Evolutionary conservation across 305 asterid genomes (phyloP).

Genomic region (Rubia occidens): DNA sequence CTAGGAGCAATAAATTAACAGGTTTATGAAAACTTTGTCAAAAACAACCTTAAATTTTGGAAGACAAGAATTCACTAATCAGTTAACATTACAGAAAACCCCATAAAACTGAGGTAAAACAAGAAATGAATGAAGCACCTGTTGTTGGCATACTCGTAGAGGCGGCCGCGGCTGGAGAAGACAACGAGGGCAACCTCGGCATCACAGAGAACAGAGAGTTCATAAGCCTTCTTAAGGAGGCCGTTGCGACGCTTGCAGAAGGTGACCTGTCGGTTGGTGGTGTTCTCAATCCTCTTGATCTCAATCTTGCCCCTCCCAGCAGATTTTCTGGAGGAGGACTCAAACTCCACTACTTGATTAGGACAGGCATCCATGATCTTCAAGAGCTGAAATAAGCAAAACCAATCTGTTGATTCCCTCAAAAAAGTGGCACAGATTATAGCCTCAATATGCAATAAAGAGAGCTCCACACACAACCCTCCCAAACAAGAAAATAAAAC

Average conservation of each 20-base stretch:
- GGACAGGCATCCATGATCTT: conserved; percentile 48
- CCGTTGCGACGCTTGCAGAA: conserved; percentile 84
- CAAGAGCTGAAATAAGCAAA: conserved; percentile 56
- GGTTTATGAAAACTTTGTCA: background rate
- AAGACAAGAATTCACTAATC: background rate
- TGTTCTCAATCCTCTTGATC: conserved; percentile 86
- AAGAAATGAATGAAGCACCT: conserved; percentile 31
- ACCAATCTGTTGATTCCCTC: conserved; percentile 22
- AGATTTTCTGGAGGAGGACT: conserved; percentile 43
- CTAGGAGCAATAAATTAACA: background rate
- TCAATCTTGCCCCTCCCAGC: conserved; percentile 75
- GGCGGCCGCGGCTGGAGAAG: conserved; percentile 75
- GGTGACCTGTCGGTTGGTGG: conserved; percentile 75
- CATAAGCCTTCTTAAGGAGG: conserved; percentile 74
- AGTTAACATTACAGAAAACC: background rate
- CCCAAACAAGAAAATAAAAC: conserved; percentile 14
- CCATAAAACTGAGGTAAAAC: background rate
- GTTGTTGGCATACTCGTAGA: conserved; percentile 76
- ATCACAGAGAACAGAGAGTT: conserved; percentile 70
- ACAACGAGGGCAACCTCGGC: conserved; percentile 81
- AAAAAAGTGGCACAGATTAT: conserved; percentile 21
- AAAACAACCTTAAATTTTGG: conserved; percentile 5
- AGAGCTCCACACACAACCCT: conserved; percentile 15
- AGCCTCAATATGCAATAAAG: conserved; percentile 35
- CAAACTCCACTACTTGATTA: conserved; percentile 39